These are phyloP conservation scores for Aspergillus baeticus DNA, from an alignment of 495 filamentous ascomycete genomes.

Conservation along the genomic window DNA sequence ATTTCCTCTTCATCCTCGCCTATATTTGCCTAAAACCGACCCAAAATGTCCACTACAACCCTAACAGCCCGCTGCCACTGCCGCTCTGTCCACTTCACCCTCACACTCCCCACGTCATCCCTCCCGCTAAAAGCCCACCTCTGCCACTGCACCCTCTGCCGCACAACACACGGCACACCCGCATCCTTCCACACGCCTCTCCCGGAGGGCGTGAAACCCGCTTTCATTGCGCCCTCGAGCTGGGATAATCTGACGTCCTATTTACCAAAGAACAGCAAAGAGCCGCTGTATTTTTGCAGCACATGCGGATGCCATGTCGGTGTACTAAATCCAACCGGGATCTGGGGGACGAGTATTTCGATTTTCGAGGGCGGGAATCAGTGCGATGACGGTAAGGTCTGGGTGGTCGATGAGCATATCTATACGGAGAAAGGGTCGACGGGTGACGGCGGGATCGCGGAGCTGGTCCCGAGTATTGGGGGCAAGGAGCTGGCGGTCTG, in stretches of 20 bases:
- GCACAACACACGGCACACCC: constrained; percentile 56
- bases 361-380: neutral
- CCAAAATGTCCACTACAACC: constrained; percentile 4
- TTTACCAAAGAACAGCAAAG: constrained; percentile 23
- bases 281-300: constrained; percentile 41
- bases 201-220: constrained; percentile 36
- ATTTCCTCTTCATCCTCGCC: neutral
- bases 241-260: constrained; percentile 31
- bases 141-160: constrained; percentile 65
- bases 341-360: neutral
- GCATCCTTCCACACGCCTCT: constrained; percentile 49
- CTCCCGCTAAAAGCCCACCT: constrained; percentile 40
- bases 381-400: constrained; percentile 19
- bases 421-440: constrained; percentile 39
- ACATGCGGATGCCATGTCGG: constrained; percentile 45
- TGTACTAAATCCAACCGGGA: neutral
- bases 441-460: constrained; percentile 40
- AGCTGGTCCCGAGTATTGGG: constrained; percentile 33
- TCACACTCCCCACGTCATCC: constrained; percentile 21
- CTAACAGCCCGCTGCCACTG: constrained; percentile 54
- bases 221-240: constrained; percentile 29
- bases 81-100: constrained; percentile 33
- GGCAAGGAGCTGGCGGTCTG: constrained; percentile 20
- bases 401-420: constrained; percentile 38
- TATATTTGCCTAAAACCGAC: neutral